Evolutionary conservation across 768 basidiomycete genomes (phyloP), one percentile per base, ranked within the genome.

Genomic region (Boletus pseudo-olivaceus): DNA sequence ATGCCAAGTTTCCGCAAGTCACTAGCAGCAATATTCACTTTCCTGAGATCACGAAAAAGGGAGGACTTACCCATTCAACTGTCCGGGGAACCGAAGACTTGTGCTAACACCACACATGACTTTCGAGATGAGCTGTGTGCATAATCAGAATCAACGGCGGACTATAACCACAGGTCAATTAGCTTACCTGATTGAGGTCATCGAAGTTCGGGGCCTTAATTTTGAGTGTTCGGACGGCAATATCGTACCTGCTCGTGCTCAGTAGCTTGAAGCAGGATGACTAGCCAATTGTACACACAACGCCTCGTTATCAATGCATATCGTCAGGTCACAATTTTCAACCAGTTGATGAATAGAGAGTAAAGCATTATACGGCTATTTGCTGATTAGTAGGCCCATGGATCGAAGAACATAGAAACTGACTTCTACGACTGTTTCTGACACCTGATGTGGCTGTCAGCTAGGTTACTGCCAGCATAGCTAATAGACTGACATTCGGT

Each of bases 91-190:
- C 38, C 93, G 87, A 54, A 95, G 75, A 62, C 90, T 90, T 3
- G 93, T 96, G 66, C 90, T 94, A 46, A 95, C 86, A 44, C 96
- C 96, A 57, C 90, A 89, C 92, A 98, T 96, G 35, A 96, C 93
- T 66, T 85, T 86, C 1, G 93, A 80, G 47, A 97, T 84, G 35
- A 96, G 73, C 82, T 85, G 54, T 4, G 42, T 48, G 51, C 19
- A 48, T 40, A 35, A 23, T 38, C 23, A 44, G 20, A 38, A 41
- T 49, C 10, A 43, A 32, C 15, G n/a, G 7, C 5, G 51, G 19
- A 8, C 12, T 48, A 17, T 6, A 41, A 51, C 42, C n/a, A 20
- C 39, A 48, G 30, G 17, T 33, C 35, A 39, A 49, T 9, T 20
- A 17, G 38, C 78, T n/a, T 66, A 87, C 88, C 43, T 76, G 71